Evolutionary conservation across 202 grass and related monocot genomes (phyloP), one percentile per base, ranked within the genome.

Genomic region (Zoysia matrella): DNA sequence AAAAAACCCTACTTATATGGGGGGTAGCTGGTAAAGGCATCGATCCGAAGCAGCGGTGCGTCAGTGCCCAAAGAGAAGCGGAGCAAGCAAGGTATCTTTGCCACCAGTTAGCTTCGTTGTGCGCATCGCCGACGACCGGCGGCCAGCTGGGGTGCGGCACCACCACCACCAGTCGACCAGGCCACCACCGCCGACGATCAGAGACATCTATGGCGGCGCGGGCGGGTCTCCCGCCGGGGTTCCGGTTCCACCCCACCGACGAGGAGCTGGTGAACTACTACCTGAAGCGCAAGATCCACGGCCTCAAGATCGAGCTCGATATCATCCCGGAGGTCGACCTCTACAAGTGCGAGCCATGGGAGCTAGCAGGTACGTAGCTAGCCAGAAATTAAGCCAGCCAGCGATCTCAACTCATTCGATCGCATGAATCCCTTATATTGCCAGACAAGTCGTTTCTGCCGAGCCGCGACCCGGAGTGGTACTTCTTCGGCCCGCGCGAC

Each of bases 231-330:
- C 94, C 94, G 43, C 94, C 94, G 54, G 94, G 94, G 12, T 97
- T 97, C 85, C 84, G 94, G 36, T 97, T 97, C 78, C 94, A 97
- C 83, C 94, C 94, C 3, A 97, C 94, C 8, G 94, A 97, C 61
- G 94, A 97, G 86, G 94, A 97, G 84, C 90, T 97, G 51, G 92
- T 97, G 58, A 97, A 97, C 80, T 97, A 97, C 80, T 97, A 97
- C 89, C 94, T 97, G 55, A 97, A 97, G 81, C 87, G 94, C 78
- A 97, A 97, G 92, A 97, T 97, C 77, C 90, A 97, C 53, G 94
- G 94, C 13, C 80, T 94, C 49, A 94, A 92, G 75, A 92, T 97
- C 62, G 94, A 97, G 72, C 94, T 97, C 13, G 92, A 97, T 80
- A 97, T 97, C 80, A 97, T 97, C 75, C 94, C 94, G 2, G 94